phyloP scores from a whole-genome alignment of 768 basidiomycete genomes.

The Melanogaster broomeanus region DNA sequence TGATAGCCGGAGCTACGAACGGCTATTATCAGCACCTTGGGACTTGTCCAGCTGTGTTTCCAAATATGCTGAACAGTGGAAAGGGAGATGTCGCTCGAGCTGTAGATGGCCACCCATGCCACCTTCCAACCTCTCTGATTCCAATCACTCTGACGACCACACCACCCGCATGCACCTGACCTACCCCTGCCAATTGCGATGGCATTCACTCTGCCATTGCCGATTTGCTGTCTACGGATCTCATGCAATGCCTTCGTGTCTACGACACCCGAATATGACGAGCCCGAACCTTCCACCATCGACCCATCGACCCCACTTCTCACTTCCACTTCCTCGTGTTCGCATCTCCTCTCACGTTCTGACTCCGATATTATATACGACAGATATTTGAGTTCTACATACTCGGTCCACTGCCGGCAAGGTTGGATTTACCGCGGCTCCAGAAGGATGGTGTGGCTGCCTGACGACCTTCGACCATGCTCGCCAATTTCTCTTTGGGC shows the following conservation, averaged over 20 bases:
- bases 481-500: constrained; percentile 7
- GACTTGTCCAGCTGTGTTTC: constrained; percentile 12
- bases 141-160: not conserved
- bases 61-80: constrained; percentile 1
- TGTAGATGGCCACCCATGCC: not conserved
- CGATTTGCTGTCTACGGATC: not conserved
- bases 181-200: not conserved
- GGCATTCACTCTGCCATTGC: not conserved
- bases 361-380: constrained; percentile 9
- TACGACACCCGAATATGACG: not conserved
- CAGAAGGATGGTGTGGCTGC: constrained; percentile 17
- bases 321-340: not conserved
- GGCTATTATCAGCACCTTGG: constrained; percentile 18
- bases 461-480: constrained; percentile 10
- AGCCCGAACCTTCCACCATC: not conserved
- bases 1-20: constrained; percentile 10
- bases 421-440: constrained; percentile 18
- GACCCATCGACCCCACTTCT: not conserved
- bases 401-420: constrained; percentile 6
- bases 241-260: not conserved
- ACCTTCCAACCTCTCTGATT: not conserved
- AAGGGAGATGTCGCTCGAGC: not conserved
- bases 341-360: constrained; percentile 15
- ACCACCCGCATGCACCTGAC: not conserved
- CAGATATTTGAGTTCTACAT: constrained; percentile 13